Evolutionary conservation across 495 filamentous ascomycete species (phyloP), one percentile per base, ranked within the genome.

Genomic region (Pyrenula aspistea): DNA sequence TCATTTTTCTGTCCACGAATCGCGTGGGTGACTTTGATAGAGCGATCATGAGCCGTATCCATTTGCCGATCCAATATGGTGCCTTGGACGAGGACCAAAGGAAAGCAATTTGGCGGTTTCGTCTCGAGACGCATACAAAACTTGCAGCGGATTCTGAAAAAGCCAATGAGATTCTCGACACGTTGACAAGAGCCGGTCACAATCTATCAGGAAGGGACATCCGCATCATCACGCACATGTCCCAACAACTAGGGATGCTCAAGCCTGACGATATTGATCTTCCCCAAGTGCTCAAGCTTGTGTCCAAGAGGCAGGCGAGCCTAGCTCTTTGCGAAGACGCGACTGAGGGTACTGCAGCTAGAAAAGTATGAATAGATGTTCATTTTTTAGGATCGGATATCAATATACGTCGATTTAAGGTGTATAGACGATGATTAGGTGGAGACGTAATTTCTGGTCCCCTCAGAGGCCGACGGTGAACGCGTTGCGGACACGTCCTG

Each of bases 1-100:
- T 57, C 31, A 8, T 53, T 10, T 57, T 53, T 42, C 36, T 55
- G 4, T 21, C 50, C n/a, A 52, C 50, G 8, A 52, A 52, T 52
- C n/a, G 50, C 19, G n/a, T 24, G 20, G 22, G 22, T 2, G 60
- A 52, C 20, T 52, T 52, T 19, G 50, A 52, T 19, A 24, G 22
- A 20, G 50, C 50, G 20, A 21, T 52, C 4, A 20, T 21, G 22
- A 52, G 50, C 22, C 50, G 50, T 19, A 20, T 52, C 8, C 50
- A 52, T 52, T 20, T 52, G 8, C 8, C n/a, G 50, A 52, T 52
- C 19, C 50, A 52, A 10, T 52, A 52, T 52, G 22, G 20, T 21
- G 19, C 8, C 8, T 19, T 52, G 20, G 8, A 20, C 20, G 19
- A 20, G 8, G 22, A 52, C 19, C 50, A 24, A 20, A 52, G 50